These are phyloP conservation scores for Fusarium sp. DNA, from an alignment of 2,329 filamentous ascomycete species.

Conservation along the genomic window DNA sequence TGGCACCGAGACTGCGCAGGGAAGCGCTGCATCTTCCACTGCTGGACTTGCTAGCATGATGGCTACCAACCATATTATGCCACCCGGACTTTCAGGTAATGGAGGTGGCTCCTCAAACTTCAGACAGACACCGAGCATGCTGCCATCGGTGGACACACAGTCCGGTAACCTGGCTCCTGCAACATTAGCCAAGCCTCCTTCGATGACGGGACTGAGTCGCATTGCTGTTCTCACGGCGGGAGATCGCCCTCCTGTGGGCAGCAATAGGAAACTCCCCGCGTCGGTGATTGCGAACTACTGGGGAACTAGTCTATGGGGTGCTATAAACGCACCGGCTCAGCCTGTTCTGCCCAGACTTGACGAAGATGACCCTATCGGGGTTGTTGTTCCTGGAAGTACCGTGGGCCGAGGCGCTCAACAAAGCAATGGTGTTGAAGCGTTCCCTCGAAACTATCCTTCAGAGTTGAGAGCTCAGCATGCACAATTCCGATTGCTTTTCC, in stretches of 20 bases:
- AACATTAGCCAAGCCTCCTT: constrained; percentile 84
- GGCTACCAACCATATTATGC: constrained; percentile 81
- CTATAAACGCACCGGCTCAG: constrained; percentile 44
- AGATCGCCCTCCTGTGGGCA: constrained; percentile 76
- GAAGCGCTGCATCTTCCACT: constrained; percentile 54
- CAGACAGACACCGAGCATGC: constrained; percentile 46
- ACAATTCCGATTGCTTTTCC: constrained; percentile 93
- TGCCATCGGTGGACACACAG: constrained; percentile 58
- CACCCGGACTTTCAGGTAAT: constrained; percentile 67
- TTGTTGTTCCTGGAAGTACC: constrained; percentile 51
- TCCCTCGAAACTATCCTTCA: constrained; percentile 80
- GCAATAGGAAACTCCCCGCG: constrained; percentile 78
- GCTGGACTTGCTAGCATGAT: constrained; percentile 86
- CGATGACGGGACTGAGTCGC: constrained; percentile 86
- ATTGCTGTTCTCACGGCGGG: constrained; percentile 83
- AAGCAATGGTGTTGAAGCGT: constrained; percentile 62
- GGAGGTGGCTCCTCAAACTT: constrained; percentile 46
- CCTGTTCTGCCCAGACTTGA: constrained; percentile 49
- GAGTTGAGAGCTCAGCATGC: constrained; percentile 88
- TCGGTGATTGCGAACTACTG: constrained; percentile 93
- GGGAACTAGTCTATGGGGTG: constrained; percentile 84
- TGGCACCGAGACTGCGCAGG: constrained; percentile 53
- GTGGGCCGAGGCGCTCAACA: constrained; percentile 47
- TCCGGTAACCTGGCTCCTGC: constrained; percentile 78
- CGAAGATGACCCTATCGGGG: constrained; percentile 56